Base-by-base conservation (phyloP, 495 filamentous ascomycete genomes). In the Penicillium waksmanii region DNA sequence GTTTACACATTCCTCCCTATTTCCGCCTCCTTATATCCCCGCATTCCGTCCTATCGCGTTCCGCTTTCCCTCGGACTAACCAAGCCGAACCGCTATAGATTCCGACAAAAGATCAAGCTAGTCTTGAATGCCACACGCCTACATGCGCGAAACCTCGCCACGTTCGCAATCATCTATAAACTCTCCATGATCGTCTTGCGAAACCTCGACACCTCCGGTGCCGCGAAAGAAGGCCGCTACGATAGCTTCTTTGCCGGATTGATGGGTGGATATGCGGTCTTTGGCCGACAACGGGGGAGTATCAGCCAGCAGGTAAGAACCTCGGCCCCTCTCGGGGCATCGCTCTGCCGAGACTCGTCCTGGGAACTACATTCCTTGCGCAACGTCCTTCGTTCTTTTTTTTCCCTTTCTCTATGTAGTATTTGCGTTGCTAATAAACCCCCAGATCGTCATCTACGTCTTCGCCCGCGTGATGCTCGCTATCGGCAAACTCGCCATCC, bases 91-190 rank as follows among this genome's bases (percentile, higher is more conserved):
- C n/a, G 36, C 9, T 19, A 18, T 57, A 92, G 88, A 31, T 69
- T 96, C 63, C 88, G 88, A 13, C 83, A 96, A 72, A 97, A 97
- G 75, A 65, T 85, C 57, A 75, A 76, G 50, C 85, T 95, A 59
- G 86, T 97, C 66, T 78, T 95, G 66, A 86, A 87, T 69, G 93
- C 94, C 12, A 99, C 95, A 17, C 86, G 85, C 65, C 90, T 88
- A 63, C 95, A 99, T 78, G 95, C 96, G 61, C 84, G 83, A 27
- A 99, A 98, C 78, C 86, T 98, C 31, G 89, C 91, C 62, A 86
- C 86, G 69, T 99, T 97, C 72, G 93, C 94, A 23, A 77, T 91
- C 23, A 81, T 96, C 53, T 99, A 96, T 80, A 99, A 99, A 75
- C 66, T 81, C 25, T 80, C 82, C 36, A 89, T 96, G 84, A 76